phyloP scores from a whole-genome alignment of 768 basidiomycete genomes.

The Suillus placidus region DNA sequence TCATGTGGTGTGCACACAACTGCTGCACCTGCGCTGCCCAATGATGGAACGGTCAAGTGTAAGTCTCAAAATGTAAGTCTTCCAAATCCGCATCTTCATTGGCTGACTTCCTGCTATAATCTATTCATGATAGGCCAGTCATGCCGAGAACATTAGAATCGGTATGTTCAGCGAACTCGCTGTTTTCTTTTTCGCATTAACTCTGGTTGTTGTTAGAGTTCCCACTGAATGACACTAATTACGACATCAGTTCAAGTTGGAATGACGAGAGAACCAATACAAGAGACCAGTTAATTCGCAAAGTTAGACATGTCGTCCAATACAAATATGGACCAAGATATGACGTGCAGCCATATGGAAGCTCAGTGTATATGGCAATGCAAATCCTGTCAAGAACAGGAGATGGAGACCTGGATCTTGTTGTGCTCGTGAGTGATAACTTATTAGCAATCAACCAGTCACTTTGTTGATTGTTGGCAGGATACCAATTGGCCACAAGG shows the following conservation, averaged over 20 bases:
- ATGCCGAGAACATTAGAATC: neutral
- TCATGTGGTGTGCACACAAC: neutral
- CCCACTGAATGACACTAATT: neutral
- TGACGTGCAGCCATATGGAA: constrained; percentile 48
- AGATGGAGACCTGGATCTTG: constrained; percentile 51
- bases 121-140: neutral
- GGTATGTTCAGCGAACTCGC: neutral
- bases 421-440: constrained; percentile 46
- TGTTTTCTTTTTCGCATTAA: neutral
- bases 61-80: neutral
- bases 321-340: constrained; percentile 37
- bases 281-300: neutral
- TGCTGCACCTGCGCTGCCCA: neutral
- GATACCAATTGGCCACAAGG: constrained; percentile 35
- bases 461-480: constrained; percentile 24
- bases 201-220: neutral
- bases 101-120: neutral
- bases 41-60: neutral
- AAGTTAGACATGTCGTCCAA: constrained; percentile 21
- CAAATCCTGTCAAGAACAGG: neutral
- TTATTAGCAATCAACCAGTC: neutral
- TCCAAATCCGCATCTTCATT: too few species aligned
- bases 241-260: neutral
- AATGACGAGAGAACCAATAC: neutral
- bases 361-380: constrained; percentile 45